Percentiles rank a stretch among this genome's conserved stretches.
These are phyloP conservation scores for Podospora anserina DNA, from an alignment of 495 filamentous ascomycete species.

Conservation along the genomic window DNA sequence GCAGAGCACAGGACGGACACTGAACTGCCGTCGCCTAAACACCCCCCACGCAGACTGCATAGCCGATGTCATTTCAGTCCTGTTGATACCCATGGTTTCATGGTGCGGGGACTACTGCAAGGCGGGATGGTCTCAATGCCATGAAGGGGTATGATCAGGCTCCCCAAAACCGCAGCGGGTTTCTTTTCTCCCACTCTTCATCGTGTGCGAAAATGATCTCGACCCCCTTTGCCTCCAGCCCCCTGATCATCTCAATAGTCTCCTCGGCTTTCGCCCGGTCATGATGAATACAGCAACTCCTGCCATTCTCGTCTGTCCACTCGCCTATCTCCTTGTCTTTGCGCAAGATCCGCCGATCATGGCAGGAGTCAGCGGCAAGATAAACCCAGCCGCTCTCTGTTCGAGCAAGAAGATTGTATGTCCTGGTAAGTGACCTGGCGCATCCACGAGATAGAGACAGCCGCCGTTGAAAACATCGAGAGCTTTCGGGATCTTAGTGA, in stretches of 20 bases:
- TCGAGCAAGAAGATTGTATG: constrained; percentile 42
- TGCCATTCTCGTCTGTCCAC: constrained; percentile 36
- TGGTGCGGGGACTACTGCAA: too few species aligned
- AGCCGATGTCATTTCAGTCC: too few species aligned
- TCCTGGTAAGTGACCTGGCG: constrained; percentile 45
- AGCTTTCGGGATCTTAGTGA: constrained; percentile 24
- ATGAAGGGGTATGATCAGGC: background rate
- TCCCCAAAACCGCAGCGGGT: constrained; percentile 36
- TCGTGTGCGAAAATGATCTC: constrained; percentile 47
- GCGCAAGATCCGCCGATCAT: constrained; percentile 41
- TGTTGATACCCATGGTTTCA: too few species aligned
- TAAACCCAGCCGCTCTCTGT: constrained; percentile 32
- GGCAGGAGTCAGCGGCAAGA: constrained; percentile 45
- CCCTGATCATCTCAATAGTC: constrained; percentile 33
- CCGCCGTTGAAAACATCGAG: constrained; percentile 44
- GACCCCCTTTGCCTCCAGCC: constrained; percentile 33
- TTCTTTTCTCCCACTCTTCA: constrained; percentile 39
- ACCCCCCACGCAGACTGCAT: too few species aligned
- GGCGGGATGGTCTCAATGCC: too few species aligned
- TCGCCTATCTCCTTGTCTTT: constrained; percentile 39
- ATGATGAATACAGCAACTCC: constrained; percentile 40
- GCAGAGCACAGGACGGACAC: too few species aligned
- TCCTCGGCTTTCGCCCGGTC: constrained; percentile 33
- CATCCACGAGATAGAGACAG: constrained; percentile 39
- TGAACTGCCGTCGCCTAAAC: too few species aligned